Conservation (phyloP, 768 basidiomycete species). For the Guyanaporus albipodus region DNA sequence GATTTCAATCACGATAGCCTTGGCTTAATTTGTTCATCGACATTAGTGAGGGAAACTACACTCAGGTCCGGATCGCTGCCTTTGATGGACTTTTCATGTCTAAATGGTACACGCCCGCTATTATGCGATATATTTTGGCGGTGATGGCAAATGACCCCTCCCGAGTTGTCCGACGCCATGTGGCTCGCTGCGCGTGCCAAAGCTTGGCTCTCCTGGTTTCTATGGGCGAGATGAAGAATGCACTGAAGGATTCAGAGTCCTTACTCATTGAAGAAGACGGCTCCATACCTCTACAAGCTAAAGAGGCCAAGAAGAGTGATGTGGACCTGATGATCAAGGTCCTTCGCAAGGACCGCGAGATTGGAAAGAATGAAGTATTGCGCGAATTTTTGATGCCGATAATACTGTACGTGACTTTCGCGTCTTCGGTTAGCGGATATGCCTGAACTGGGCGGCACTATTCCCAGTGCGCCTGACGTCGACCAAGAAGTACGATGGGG, state of each 20-base stretch:
- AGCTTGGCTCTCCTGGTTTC: constrained; percentile 82
- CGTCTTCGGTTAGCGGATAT: not conserved
- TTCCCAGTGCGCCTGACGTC: constrained; percentile 60
- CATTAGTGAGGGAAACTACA: constrained; percentile 86
- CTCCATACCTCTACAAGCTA: constrained; percentile 60
- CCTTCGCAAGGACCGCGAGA: constrained; percentile 81
- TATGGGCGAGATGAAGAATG: constrained; percentile 86
- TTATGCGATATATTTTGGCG: constrained; percentile 84
- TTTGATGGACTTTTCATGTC: constrained; percentile 92
- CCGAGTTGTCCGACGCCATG: constrained; percentile 76
- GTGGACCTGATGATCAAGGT: constrained; percentile 83
- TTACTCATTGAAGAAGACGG: constrained; percentile 87
- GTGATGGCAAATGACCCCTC: constrained; percentile 87
- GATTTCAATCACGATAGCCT: not conserved
- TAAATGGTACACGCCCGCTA: constrained; percentile 78
- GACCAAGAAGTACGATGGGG: constrained; percentile 92
- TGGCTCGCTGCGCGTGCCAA: constrained; percentile 81
- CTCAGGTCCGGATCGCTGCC: constrained; percentile 85
- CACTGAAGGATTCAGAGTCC: constrained; percentile 68
- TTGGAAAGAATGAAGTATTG: constrained; percentile 74
- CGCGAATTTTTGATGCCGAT: constrained; percentile 80
- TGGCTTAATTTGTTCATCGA: constrained; percentile 8
- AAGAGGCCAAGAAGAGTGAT: constrained; percentile 78
- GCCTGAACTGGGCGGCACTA: not conserved
- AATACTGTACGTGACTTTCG: constrained; percentile 54